Conservation (phyloP, 2,329 filamentous ascomycete species). For the Chalaropsis ovoidea region DNA sequence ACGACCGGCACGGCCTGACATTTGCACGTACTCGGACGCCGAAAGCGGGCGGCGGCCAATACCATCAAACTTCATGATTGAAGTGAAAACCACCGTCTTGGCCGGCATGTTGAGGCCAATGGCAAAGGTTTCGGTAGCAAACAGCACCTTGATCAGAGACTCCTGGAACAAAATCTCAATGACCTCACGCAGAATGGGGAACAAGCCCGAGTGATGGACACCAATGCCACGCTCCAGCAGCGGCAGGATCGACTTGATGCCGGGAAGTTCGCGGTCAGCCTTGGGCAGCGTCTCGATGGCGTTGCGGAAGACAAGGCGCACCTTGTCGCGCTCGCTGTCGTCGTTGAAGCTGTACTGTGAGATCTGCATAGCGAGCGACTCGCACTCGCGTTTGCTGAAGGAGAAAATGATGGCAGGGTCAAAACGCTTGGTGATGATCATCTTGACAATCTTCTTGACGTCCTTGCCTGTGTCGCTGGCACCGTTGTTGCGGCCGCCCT, state of each 20-base stretch:
- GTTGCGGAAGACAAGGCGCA: slow-evolving; percentile 84
- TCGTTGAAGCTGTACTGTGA: slow-evolving; percentile 88
- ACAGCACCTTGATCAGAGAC: slow-evolving; percentile 92
- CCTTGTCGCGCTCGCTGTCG: slow-evolving; percentile 88
- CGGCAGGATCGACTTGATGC: slow-evolving; percentile 83
- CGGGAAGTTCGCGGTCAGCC: slow-evolving; percentile 76
- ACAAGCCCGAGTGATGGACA: slow-evolving; percentile 88
- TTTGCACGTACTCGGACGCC: slow-evolving; percentile 94
- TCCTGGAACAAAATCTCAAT: slow-evolving; percentile 99
- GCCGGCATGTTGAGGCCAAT: slow-evolving; percentile 99
- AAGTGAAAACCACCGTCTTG: slow-evolving; percentile 98
- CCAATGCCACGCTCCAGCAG: slow-evolving; percentile 85
- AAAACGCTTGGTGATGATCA: slow-evolving; percentile 96
- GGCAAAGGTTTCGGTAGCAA: slow-evolving; percentile 96
- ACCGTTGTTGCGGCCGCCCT: slow-evolving; percentile 78
- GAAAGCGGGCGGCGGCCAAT: slow-evolving; percentile 70
- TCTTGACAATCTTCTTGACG: slow-evolving; percentile 95
- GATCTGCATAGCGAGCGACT: slow-evolving; percentile 79
- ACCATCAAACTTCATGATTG: slow-evolving; percentile 91
- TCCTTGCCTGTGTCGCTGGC: slow-evolving; percentile 60
- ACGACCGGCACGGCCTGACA: slow-evolving; percentile 94
- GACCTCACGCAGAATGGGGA: slow-evolving; percentile 94
- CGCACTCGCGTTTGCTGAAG: slow-evolving; percentile 96
- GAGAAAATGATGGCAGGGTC: slow-evolving; percentile 99
- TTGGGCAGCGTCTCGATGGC: slow-evolving; percentile 88